phyloP scores from a whole-genome alignment of 2,329 filamentous ascomycete genomes.

The Helminthosporium solani region DNA sequence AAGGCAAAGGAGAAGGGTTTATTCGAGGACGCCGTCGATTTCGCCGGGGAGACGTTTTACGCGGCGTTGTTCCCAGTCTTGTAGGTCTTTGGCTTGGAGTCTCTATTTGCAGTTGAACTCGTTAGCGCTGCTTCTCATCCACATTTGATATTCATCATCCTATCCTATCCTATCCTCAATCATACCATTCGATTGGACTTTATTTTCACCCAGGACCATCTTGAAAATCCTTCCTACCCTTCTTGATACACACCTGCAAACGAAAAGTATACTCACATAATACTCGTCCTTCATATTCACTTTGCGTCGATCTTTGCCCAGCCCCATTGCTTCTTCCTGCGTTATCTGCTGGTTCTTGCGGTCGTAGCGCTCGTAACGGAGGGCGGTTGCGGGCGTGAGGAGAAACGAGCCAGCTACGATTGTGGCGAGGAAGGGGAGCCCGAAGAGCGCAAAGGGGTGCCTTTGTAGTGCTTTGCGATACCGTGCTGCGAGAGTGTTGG shows the following conservation, averaged over 20 bases:
- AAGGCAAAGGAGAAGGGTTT: background rate
- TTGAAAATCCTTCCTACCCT: background rate
- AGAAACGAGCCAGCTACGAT: slow-evolving; percentile 93
- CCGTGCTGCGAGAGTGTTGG: slow-evolving; percentile 66
- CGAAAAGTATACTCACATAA: slow-evolving; percentile 61
- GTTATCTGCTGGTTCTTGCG: slow-evolving; percentile 82
- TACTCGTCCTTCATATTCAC: slow-evolving; percentile 85
- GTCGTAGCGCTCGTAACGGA: slow-evolving; percentile 92
- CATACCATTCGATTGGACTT: too few species aligned
- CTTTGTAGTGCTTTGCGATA: slow-evolving; percentile 75
- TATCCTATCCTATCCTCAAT: too few species aligned
- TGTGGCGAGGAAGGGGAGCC: slow-evolving; percentile 84
- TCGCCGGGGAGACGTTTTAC: slow-evolving; percentile 89
- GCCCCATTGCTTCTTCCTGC: slow-evolving; percentile 80
- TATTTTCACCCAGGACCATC: too few species aligned
- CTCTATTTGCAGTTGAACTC: slow-evolving; percentile 52
- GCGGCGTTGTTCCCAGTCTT: slow-evolving; percentile 95
- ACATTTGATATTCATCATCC: too few species aligned
- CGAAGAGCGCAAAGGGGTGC: slow-evolving; percentile 90
- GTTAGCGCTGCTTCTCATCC: background rate
- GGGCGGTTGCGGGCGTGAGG: slow-evolving; percentile 87
- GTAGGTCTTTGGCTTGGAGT: slow-evolving; percentile 83
- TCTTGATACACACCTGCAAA: background rate
- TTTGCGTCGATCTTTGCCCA: slow-evolving; percentile 69
- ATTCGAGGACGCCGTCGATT: slow-evolving; percentile 72